phyloP scores from a whole-genome alignment of 139 green algal species.

The Haematococcus lacustris region DNA sequence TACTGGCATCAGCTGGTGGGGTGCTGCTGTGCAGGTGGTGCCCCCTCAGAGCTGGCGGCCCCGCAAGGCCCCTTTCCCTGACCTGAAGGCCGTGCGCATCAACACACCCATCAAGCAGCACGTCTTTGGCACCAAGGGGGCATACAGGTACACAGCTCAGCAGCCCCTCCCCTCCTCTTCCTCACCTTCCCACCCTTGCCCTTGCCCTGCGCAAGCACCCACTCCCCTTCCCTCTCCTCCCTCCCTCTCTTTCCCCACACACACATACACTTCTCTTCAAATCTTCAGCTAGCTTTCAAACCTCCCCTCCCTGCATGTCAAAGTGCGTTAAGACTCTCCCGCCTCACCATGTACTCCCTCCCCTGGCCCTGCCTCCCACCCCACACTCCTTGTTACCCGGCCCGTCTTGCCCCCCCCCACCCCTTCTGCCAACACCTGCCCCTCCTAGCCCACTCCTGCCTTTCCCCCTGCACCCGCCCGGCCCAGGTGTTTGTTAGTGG shows the following conservation, averaged over 20 bases:
- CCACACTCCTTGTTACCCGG: too few relatives aligned
- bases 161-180: not conserved
- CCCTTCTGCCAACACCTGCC: too few relatives aligned
- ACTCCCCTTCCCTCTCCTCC: not conserved
- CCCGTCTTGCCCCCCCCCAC: too few relatives aligned
- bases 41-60: constrained; percentile 50
- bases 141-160: constrained; percentile 17
- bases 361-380: too few relatives aligned
- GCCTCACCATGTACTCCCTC: too few relatives aligned
- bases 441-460: too few relatives aligned
- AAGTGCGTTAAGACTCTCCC: too few relatives aligned
- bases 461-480: too few relatives aligned
- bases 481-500: constrained; percentile 39
- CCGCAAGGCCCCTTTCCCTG: constrained; percentile 30
- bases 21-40: constrained; percentile 36
- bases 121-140: constrained; percentile 39
- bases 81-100: constrained; percentile 45
- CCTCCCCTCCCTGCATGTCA: too few relatives aligned
- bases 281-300: too few relatives aligned
- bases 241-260: not conserved
- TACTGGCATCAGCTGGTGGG: too few relatives aligned
- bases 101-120: constrained; percentile 53
- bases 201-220: not conserved
- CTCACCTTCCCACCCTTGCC: not conserved
- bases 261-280: too few relatives aligned